Conservation (phyloP, 129 eudicot genomes). For the Heracleum sosnowskyi region DNA sequence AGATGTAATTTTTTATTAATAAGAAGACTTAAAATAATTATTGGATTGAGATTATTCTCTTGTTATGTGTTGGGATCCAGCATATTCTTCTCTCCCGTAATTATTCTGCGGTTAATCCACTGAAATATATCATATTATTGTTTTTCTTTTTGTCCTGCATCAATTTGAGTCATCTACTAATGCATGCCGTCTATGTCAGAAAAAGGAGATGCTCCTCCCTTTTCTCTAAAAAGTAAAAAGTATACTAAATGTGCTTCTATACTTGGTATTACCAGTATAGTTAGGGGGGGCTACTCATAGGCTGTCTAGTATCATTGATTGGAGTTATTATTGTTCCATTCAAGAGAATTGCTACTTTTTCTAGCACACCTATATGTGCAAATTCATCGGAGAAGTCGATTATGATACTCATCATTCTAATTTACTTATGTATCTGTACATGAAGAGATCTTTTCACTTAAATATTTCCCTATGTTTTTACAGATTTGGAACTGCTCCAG, state of each 20-base stretch:
- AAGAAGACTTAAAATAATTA: no score
- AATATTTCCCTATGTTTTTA: background rate
- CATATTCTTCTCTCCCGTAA: no score
- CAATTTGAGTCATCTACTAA: background rate
- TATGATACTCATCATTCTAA: background rate
- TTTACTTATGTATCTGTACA: background rate
- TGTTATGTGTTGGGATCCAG: no score
- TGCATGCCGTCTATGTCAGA: background rate
- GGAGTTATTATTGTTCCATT: background rate
- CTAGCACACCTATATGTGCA: background rate
- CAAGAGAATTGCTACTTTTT: background rate
- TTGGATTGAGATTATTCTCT: no score
- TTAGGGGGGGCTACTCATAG: background rate
- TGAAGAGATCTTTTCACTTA: background rate
- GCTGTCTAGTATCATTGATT: background rate
- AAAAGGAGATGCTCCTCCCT: background rate
- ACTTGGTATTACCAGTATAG: background rate
- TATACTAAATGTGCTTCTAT: background rate
- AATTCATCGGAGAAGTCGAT: background rate
- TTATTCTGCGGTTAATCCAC: no score
- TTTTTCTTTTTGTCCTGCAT: no score
- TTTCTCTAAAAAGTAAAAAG: background rate
- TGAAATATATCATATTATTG: no score
- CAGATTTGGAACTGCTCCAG: slow-evolving; percentile 9
- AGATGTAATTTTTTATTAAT: no score